Base-by-base conservation (phyloP, 345 rosid species). In the Rhizophora mangle region DNA sequence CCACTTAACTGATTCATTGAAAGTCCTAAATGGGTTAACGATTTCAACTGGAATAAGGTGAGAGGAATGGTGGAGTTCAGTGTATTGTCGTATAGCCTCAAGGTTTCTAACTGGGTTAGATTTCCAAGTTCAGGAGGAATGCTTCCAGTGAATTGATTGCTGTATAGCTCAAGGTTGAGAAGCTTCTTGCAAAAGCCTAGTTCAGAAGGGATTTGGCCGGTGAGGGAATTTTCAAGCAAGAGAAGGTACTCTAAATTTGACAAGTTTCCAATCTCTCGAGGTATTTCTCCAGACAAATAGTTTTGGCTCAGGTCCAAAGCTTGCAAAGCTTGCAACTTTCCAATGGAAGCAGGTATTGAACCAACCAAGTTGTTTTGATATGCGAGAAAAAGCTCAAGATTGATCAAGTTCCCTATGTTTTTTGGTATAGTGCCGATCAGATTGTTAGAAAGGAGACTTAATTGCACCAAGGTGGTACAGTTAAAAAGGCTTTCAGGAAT, bases 51-150 rank as follows among this genome's bases (percentile, higher is more conserved):
- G 68, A 86, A 88, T 37, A 90, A 71, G 60, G 93, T 84, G 15
- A 60, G 51, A 29, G 98, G 98, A 70, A 93, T 85, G n/a, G 89
- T 82, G 65, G 92, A 86, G 62, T 72, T 89, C 64, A 93, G 77
- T 72, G 68, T 76, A 68, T 93, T 93, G 9, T n/a, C 1, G 72
- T 81, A 73, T 58, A 90, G 13, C 65, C 87, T 71, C 77, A 90
- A 69, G 5, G 72, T 74, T 64, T 82, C 75, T 55, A 93, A 72
- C 55, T 75, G 68, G 43, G 65, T 76, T 78, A 90, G 76, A 66
- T 85, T 85, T 64, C 96, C 96, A 22, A 93, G 76, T 83, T 87
- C 91, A 1, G 68, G 30, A 21, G 98, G 98, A 64, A 93, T 87
- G 26, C 62, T 60, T 70, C 96, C 96, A 3, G 73, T 82, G 79